Evolutionary conservation across 352 stramenopile species (phyloP).

Genomic region (Phytopythium oedochilum): DNA sequence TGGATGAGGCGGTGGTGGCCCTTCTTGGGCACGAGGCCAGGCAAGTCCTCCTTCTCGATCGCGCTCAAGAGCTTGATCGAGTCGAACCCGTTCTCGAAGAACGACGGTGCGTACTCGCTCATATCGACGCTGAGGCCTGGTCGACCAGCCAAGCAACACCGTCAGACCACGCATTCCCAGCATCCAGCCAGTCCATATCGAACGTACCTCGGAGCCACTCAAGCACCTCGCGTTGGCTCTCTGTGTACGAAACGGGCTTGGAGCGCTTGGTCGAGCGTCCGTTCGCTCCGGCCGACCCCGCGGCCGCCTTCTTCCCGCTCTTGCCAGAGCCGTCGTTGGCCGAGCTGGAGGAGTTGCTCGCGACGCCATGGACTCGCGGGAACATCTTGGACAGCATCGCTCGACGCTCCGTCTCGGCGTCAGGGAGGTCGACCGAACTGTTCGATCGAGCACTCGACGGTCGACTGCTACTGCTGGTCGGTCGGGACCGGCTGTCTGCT

Average conservation of each 20-base stretch:
- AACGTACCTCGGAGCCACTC: constrained; percentile 56
- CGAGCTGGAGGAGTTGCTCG: constrained; percentile 4
- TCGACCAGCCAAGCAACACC: background rate
- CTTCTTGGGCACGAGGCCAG: constrained; percentile 72
- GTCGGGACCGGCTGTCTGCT: background rate
- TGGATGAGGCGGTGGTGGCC: constrained; percentile 83
- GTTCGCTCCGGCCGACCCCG: constrained; percentile 5
- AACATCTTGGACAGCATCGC: constrained; percentile 79
- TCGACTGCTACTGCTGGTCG: constrained; percentile 12
- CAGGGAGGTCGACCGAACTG: constrained; percentile 11
- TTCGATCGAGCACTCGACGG: constrained; percentile 17
- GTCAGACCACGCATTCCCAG: background rate
- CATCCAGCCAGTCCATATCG: background rate
- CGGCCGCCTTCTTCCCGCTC: constrained; percentile 3
- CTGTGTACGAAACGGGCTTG: constrained; percentile 47
- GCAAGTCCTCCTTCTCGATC: constrained; percentile 68
- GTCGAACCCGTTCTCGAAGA: constrained; percentile 88
- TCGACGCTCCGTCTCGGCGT: constrained; percentile 35
- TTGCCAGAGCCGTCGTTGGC: constrained; percentile 13
- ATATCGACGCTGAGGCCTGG: constrained; percentile 67
- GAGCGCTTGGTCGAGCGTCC: constrained; percentile 21
- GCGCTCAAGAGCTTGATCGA: constrained; percentile 81
- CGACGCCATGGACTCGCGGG: constrained; percentile 62
- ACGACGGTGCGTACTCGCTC: constrained; percentile 75
- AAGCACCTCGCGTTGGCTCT: constrained; percentile 75